Base-by-base conservation (phyloP, 352 stramenopile species). In the Globisporangium rhizosaccharum region DNA sequence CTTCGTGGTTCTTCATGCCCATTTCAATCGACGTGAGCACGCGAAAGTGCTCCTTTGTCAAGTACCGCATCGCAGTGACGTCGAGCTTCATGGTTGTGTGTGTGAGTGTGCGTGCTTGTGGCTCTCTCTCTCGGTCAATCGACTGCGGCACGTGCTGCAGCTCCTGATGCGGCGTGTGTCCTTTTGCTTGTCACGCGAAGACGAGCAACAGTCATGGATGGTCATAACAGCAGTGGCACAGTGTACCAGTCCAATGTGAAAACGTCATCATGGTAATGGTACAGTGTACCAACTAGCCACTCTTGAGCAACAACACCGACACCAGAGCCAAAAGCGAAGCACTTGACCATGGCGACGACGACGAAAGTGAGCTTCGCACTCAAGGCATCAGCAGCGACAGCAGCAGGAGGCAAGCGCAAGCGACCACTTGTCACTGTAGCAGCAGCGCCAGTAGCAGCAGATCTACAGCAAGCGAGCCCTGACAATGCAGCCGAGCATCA, bases 21-120 rank as follows among this genome's bases (percentile, higher is more conserved):
- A 98, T 96, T 75, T 99, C 98, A 52, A 99, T 97, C 47, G 97
- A 96, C 51, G 96, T 98, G 44, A 99, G 88, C 59, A 99, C 97
- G 49, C 97, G 91, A 77, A 98, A 99, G 80, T 99, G 96, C 82
- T 96, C 79, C 73, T 92, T 94, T 25, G 85, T 96, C 67, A 97
- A 82, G 71, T 97, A 97, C 56, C 90, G 85, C 90, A 97, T 97
- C 28, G 85, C 88, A 23, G 88, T 95, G 51, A 96, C 90, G 67
- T 97, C 91, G 66, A 97, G 87, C 80, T 97, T 97, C 88, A 95
- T 95, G 68, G 63, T 72, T 41, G 48, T 28, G 20, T 42, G n/a
- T 18, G 37, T 44, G 26, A 2, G 20, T 30, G 20, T 56, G 51
- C 12, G 44, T 49, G 44, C 14, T 8, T 41, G 48, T 39, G 14